phyloP scores from a whole-genome alignment of 306 rosid species.

The Dalbergia cultrata region DNA sequence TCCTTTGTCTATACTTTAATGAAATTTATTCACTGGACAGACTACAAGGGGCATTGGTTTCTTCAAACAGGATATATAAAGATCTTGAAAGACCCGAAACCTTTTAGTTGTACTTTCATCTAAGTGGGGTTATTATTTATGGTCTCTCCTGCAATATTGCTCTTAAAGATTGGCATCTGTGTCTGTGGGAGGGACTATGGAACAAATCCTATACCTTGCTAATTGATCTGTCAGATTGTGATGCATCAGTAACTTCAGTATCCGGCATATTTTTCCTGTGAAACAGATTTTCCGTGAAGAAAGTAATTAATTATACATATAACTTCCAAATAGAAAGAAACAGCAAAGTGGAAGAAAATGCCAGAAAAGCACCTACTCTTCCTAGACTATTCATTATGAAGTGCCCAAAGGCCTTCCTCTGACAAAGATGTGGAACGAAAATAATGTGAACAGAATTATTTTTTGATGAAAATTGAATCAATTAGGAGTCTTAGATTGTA shows the following conservation, averaged over 20 bases:
- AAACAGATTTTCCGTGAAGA: conserved; percentile 24
- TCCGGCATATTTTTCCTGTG: conserved; percentile 65
- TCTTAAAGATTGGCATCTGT: conserved; percentile 16
- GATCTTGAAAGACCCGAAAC: neutral
- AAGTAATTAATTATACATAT: conserved; percentile 36
- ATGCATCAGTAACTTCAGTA: conserved; percentile 55
- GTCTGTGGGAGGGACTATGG: conserved; percentile 27
- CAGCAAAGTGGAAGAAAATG: conserved; percentile 7
- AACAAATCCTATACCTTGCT: conserved; percentile 66
- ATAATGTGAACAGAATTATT: neutral
- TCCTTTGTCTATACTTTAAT: neutral
- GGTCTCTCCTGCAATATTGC: conserved; percentile 30
- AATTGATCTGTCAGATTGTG: conserved; percentile 60
- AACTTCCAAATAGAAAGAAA: neutral
- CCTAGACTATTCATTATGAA: neutral
- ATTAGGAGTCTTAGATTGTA: neutral
- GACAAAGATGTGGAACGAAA: conserved; percentile 17
- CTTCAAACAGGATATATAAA: neutral
- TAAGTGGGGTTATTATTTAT: conserved; percentile 1
- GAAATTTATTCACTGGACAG: neutral
- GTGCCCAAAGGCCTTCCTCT: conserved; percentile 32
- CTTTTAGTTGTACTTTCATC: neutral
- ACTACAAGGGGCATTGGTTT: neutral
- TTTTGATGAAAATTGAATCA: conserved; percentile 20
- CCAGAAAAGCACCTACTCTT: neutral